Base-by-base conservation (phyloP, 768 basidiomycete species). In the Chiua virens region DNA sequence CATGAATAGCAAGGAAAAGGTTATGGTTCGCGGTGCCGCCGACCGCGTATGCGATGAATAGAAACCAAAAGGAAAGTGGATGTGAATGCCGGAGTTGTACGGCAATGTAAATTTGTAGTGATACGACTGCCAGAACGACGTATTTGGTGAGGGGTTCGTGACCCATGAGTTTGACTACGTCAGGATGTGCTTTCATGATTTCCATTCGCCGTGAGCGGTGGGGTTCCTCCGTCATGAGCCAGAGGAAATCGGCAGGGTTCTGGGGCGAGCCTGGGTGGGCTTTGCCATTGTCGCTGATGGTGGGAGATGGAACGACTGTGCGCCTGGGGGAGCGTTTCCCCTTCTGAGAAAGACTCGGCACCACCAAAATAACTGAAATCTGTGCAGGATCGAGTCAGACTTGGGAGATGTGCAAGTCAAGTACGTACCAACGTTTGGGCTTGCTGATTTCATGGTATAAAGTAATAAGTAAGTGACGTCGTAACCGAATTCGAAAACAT, bases 11-110 rank as follows among this genome's bases (percentile, higher is more conserved):
- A 42, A 99, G 82, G 72, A 99, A 99, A 35, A 96, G 79, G 68
- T 98, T 99, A 68, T 99, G 97, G 71, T 98, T 99, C 8, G 89
- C 87, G 1, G 96, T 98, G 4, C 93, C 97, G 2, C 97, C 97
- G 43, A 98, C 79, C 14, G 72, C 76, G 66, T 98, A 98, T 1
- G 96, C 92, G 13, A 76, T 75, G 51, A 86, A 56, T 50, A 98
- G 63, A 71, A 97, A 98, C 42, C 75, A 61, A 20, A 77, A 79
- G 3, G 90, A 92, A 43, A 85, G 67, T 1, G 91, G 84, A 25
- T 80, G 77, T 4, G 81, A 82, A 62, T 85, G 71, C 8, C 89
- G 85, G 18, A 98, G 79, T 47, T 73, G 68, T 49, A 82, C 68
- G 25, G 93, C 89, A 14, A 79, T 57, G 27, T 68, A 54, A 28